phyloP scores from a whole-genome alignment of 148 eudicot genomes.

The Silene uniflora region DNA sequence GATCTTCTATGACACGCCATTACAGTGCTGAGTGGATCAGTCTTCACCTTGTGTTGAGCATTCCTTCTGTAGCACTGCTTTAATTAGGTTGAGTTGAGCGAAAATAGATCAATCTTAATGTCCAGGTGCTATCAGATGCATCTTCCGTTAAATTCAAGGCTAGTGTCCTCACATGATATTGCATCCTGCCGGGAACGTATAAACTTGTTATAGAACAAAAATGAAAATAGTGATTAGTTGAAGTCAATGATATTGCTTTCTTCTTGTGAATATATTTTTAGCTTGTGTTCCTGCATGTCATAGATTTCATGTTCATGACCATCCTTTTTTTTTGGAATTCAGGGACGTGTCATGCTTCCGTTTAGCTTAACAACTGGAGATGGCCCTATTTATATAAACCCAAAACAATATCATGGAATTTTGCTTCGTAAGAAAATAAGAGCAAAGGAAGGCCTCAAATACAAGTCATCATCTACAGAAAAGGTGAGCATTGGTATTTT shows the following conservation, averaged over 20 bases:
- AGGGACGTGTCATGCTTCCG: slow-evolving; percentile 71
- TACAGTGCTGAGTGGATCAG: no score
- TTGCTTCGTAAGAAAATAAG: slow-evolving; percentile 63
- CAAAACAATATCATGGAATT: slow-evolving; percentile 80
- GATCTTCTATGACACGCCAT: no score
- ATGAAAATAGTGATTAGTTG: not conserved
- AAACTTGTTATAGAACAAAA: not conserved
- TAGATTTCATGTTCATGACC: not conserved
- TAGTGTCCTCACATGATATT: not conserved
- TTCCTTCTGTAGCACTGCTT: no score
- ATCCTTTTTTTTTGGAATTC: slow-evolving; percentile 7
- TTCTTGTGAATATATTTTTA: not conserved
- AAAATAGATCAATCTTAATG: no score
- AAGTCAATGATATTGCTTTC: not conserved
- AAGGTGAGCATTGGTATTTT: no score
- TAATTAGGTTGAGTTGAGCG: no score
- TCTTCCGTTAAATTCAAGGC: not conserved
- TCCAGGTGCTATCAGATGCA: not conserved
- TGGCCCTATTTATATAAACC: slow-evolving; percentile 63
- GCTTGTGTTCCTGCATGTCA: not conserved
- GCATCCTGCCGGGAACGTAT: no score
- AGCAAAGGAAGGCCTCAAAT: slow-evolving; percentile 38
- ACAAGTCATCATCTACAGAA: slow-evolving; percentile 22
- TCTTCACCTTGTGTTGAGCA: no score
- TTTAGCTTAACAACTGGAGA: slow-evolving; percentile 51